Conservation (phyloP, 805 yeast species). For the Metschnikowia peoriensis region DNA sequence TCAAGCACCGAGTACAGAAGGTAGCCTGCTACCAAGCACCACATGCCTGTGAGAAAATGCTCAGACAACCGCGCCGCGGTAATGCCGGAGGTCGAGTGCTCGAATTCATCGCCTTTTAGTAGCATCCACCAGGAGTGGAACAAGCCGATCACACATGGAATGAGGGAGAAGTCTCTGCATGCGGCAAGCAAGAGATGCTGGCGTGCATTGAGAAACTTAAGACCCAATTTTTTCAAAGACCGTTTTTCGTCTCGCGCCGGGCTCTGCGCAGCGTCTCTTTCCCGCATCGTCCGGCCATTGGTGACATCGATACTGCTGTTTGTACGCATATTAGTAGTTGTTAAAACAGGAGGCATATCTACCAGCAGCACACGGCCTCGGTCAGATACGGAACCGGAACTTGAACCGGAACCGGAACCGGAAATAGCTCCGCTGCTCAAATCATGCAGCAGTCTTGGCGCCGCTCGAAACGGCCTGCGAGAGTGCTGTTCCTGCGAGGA, state of each 20-base stretch:
- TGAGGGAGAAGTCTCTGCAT: slow-evolving; percentile 74
- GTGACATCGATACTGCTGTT: neutral
- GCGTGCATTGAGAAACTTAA: slow-evolving; percentile 68
- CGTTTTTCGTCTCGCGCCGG: slow-evolving; percentile 20
- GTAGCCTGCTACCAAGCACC: slow-evolving; percentile 90
- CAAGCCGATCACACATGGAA: slow-evolving; percentile 62
- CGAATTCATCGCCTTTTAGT: slow-evolving; percentile 20
- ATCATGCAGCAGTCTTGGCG: slow-evolving; percentile 5
- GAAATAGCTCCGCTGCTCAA: neutral
- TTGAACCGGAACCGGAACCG: too few species aligned
- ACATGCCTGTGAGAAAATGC: slow-evolving; percentile 77
- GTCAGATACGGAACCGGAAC: neutral
- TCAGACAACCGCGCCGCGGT: slow-evolving; percentile 73
- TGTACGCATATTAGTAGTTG: slow-evolving; percentile 13
- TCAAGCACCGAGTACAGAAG: slow-evolving; percentile 81
- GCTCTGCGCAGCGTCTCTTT: slow-evolving; percentile 13
- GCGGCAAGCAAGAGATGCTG: slow-evolving; percentile 74
- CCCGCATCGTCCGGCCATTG: slow-evolving; percentile 2
- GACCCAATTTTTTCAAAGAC: slow-evolving; percentile 55
- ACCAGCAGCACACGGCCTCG: slow-evolving; percentile 3
- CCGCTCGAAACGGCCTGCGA: slow-evolving; percentile 9
- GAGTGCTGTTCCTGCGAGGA: slow-evolving; percentile 33
- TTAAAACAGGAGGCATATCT: slow-evolving; percentile 11
- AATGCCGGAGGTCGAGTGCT: slow-evolving; percentile 21
- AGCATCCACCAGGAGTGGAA: slow-evolving; percentile 44